These are phyloP conservation scores for Ceriops decandra DNA, from an alignment of 345 rosid genomes.

Conservation along the genomic window DNA sequence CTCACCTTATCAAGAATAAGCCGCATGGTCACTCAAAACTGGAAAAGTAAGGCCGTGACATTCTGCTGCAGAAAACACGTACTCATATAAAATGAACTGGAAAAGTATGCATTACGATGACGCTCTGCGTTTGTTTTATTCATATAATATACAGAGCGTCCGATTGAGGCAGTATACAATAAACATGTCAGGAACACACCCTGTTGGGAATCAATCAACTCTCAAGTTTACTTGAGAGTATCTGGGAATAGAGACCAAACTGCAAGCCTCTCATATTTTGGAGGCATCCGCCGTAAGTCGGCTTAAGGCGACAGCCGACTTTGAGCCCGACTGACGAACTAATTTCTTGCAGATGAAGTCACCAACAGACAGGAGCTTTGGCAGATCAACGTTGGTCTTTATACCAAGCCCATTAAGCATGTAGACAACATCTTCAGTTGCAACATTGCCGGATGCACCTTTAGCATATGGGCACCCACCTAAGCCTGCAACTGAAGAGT, in stretches of 20 bases:
- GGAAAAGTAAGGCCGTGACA: too few relatives aligned
- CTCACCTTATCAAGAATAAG: too few relatives aligned
- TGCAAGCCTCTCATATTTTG: conserved; percentile 44
- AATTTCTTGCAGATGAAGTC: conserved; percentile 63
- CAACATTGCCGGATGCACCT: conserved; percentile 76
- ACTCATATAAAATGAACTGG: too few relatives aligned
- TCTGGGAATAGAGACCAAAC: too few relatives aligned
- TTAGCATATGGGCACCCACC: conserved; percentile 86
- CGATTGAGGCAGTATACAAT: too few relatives aligned
- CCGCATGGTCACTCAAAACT: too few relatives aligned
- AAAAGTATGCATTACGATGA: too few relatives aligned
- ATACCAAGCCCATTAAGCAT: conserved; percentile 74
- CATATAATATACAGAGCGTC: too few relatives aligned
- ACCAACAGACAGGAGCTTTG: conserved; percentile 53
- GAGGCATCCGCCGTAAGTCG: conserved; percentile 57
- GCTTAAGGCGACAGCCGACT: conserved; percentile 50
- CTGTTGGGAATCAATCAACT: neutral
- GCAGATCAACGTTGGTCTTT: conserved; percentile 56
- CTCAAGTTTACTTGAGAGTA: too few relatives aligned
- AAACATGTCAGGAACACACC: neutral
- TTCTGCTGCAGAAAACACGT: too few relatives aligned
- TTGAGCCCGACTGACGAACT: conserved; percentile 58
- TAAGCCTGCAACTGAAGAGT: conserved; percentile 60
- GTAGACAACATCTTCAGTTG: conserved; percentile 74
- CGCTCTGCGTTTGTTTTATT: too few relatives aligned